These are phyloP conservation scores for Tarenaya hassleriana DNA, from an alignment of 345 rosid genomes.

Conservation along the genomic window DNA sequence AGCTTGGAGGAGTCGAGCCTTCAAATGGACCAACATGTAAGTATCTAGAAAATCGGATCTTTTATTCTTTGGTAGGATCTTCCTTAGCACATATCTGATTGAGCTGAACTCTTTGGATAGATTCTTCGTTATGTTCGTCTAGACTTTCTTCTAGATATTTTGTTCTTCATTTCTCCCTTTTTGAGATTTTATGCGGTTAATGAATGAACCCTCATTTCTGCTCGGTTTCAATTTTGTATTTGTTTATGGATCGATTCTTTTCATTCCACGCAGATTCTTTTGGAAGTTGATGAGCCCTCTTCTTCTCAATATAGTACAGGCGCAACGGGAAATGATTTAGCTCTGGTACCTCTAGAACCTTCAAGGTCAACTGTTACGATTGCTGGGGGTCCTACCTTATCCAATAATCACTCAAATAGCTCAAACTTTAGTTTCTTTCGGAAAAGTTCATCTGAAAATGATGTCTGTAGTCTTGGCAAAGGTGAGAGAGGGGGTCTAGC, in stretches of 20 bases:
- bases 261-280: conserved; percentile 57
- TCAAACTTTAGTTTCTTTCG: conserved; percentile 33
- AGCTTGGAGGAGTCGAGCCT: conserved; percentile 59
- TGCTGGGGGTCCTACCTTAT: conserved; percentile 75
- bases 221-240: conserved; percentile 2
- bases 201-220: background rate
- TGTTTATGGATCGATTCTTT: conserved; percentile 14
- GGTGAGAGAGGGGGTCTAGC: conserved; percentile 81
- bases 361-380: conserved; percentile 59
- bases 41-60: conserved; percentile 19
- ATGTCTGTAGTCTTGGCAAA: conserved; percentile 40
- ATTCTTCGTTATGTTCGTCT: background rate
- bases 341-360: conserved; percentile 81
- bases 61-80: conserved; percentile 2
- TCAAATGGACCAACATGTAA: conserved; percentile 83
- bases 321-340: conserved; percentile 70
- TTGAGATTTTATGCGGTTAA: background rate
- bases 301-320: conserved; percentile 52
- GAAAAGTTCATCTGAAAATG: conserved; percentile 34
- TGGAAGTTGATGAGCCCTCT: conserved; percentile 52
- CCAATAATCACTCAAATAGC: conserved; percentile 67
- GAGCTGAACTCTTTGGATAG: conserved; percentile 15
- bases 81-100: conserved; percentile 4
- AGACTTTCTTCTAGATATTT: background rate
- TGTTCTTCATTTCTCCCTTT: background rate